Conservation (phyloP, 176 grass and related monocot species). For the Oryza glumipatula region DNA sequence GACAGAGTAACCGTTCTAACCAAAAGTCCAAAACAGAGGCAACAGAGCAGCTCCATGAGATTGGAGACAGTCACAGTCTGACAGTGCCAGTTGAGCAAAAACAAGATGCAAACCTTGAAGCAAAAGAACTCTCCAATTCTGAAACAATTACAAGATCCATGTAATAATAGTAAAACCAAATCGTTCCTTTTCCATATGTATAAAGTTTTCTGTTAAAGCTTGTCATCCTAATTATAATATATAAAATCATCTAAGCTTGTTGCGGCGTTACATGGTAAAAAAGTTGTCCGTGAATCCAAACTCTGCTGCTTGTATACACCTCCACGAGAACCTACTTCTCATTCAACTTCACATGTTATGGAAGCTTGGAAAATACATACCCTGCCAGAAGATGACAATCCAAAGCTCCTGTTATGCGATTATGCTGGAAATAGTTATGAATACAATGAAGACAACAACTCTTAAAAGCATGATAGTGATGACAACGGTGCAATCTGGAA, state of each 20-base stretch:
- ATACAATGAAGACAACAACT: constrained; percentile 26
- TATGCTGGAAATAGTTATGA: neutral
- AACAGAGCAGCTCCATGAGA: neutral
- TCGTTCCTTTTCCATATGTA: constrained; percentile 42
- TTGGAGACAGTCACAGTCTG: neutral
- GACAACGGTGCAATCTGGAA: neutral
- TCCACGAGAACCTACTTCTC: constrained; percentile 31
- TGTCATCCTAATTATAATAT: constrained; percentile 42
- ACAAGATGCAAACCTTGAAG: constrained; percentile 7
- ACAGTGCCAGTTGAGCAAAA: neutral
- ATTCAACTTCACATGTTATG: constrained; percentile 48
- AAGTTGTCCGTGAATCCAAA: constrained; percentile 29
- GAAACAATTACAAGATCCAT: constrained; percentile 46
- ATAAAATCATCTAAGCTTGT: constrained; percentile 39
- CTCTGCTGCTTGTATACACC: constrained; percentile 43
- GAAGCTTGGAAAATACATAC: constrained; percentile 63
- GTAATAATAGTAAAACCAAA: constrained; percentile 1
- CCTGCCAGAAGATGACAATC: constrained; percentile 44
- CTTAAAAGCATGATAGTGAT: constrained; percentile 16
- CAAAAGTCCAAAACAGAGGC: neutral
- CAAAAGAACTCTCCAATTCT: constrained; percentile 8
- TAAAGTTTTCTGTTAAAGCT: constrained; percentile 30
- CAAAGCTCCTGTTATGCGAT: constrained; percentile 1
- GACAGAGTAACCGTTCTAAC: neutral
- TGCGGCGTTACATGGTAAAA: constrained; percentile 46